Conservation (phyloP, 148 eudicot genomes). For the Polygonum maritimum region DNA sequence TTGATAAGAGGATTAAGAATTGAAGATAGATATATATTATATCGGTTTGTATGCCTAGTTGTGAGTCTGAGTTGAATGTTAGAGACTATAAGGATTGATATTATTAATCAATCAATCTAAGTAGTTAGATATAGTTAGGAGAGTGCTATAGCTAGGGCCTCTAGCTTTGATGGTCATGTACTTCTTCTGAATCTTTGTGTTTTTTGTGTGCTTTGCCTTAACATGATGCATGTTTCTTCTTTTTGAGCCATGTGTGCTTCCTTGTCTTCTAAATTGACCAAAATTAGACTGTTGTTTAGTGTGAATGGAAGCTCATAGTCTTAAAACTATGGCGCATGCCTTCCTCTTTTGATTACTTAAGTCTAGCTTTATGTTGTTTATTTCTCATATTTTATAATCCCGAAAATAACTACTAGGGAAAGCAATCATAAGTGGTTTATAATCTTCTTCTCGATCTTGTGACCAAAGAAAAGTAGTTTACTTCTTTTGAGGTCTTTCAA, state of each 20-base stretch:
- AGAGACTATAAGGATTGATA: background rate
- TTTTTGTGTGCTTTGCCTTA: background rate
- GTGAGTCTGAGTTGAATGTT: background rate
- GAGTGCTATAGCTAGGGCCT: background rate
- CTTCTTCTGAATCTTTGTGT: background rate
- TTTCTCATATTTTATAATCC: background rate
- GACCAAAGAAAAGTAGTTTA: background rate
- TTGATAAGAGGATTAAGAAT: background rate
- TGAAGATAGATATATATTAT: background rate
- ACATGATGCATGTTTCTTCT: conserved; percentile 1
- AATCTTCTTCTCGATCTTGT: background rate
- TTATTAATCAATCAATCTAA: background rate
- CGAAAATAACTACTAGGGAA: background rate
- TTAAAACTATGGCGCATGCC: background rate
- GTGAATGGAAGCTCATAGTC: conserved; percentile 4
- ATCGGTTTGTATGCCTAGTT: background rate
- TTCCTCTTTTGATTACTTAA: background rate
- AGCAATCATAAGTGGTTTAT: background rate
- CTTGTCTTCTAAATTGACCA: background rate
- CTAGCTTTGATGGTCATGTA: background rate
- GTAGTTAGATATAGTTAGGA: conserved; percentile 2
- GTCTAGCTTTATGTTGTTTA: background rate
- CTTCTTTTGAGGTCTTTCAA: background rate
- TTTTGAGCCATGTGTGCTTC: background rate
- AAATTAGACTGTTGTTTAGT: background rate